Evolutionary conservation across 1,284 basidiomycete species (phyloP).

Genomic region (Thecaphora frezii): DNA sequence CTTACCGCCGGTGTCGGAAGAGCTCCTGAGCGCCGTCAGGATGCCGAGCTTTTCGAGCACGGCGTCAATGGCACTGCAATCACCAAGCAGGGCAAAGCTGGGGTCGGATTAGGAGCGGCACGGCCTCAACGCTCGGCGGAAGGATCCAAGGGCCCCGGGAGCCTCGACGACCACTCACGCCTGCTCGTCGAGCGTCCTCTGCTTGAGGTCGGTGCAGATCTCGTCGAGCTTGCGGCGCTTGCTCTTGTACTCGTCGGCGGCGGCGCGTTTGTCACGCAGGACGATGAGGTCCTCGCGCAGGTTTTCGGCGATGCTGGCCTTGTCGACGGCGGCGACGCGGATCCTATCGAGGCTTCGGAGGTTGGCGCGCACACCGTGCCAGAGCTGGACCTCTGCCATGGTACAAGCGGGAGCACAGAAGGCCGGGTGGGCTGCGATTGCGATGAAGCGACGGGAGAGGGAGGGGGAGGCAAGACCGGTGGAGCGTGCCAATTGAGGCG

Average conservation of each 20-base stretch:
- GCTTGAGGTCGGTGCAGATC: constrained; percentile 27
- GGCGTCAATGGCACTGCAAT: constrained; percentile 33
- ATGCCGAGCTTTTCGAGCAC: constrained; percentile 50
- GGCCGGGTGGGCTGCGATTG: background rate
- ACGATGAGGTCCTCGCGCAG: constrained; percentile 22
- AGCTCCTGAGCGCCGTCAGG: constrained; percentile 37
- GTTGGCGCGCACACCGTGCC: constrained; percentile 48
- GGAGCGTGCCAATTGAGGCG: background rate
- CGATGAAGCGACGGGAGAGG: background rate
- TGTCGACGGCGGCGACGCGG: constrained; percentile 32
- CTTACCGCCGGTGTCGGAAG: constrained; percentile 14
- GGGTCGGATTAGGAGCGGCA: background rate
- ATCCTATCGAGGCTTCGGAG: constrained; percentile 47
- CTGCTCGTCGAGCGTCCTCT: constrained; percentile 39
- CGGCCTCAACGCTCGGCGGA: background rate
- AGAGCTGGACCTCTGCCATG: constrained; percentile 47
- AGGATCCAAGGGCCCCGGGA: background rate
- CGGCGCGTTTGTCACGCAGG: constrained; percentile 25
- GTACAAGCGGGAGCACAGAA: too few relatives aligned
- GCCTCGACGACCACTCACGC: too few relatives aligned
- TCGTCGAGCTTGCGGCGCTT: constrained; percentile 34
- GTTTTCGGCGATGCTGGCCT: constrained; percentile 14
- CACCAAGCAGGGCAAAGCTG: background rate
- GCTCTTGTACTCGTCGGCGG: constrained; percentile 34
- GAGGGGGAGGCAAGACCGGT: background rate